These are phyloP conservation scores for Cladosporium sp. DNA, from an alignment of 2,329 filamentous ascomycete genomes.

Conservation along the genomic window DNA sequence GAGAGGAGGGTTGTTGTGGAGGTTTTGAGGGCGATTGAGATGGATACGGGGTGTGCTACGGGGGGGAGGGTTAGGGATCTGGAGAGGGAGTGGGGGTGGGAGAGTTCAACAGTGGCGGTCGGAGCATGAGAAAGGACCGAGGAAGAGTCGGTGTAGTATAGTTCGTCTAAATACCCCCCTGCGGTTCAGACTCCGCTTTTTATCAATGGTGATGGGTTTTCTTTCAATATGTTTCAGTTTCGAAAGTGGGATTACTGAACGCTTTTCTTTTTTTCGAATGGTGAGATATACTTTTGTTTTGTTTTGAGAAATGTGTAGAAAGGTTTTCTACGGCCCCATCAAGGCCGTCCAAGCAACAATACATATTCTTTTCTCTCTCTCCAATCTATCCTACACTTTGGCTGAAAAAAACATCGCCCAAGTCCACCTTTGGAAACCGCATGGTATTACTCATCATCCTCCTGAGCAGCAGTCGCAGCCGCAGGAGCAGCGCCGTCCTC, in stretches of 20 bases:
- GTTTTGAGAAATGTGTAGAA: not conserved
- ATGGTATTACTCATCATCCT: not conserved
- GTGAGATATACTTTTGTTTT: too few species aligned
- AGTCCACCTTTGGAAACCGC: not conserved
- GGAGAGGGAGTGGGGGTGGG: slow-evolving; percentile 48
- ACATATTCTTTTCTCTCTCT: not conserved
- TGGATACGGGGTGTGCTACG: slow-evolving; percentile 65
- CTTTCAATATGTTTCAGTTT: too few species aligned
- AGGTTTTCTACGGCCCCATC: not conserved
- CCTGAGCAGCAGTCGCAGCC: not conserved
- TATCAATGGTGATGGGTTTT: too few species aligned
- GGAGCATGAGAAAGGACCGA: too few species aligned
- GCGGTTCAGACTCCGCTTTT: too few species aligned
- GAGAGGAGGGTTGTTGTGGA: slow-evolving; percentile 60
- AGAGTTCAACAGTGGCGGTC: not conserved
- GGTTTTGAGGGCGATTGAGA: slow-evolving; percentile 63
- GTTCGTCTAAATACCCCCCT: not conserved
- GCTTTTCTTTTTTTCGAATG: too few species aligned
- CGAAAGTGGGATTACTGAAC: too few species aligned
- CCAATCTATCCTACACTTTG: slow-evolving; percentile 18
- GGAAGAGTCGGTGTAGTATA: not conserved
- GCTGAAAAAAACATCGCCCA: not conserved
- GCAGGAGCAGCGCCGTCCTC: slow-evolving; percentile 25
- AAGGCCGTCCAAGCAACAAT: not conserved
- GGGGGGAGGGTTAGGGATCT: slow-evolving; percentile 60